phyloP scores from a whole-genome alignment of 371 early-diverging fungal species.

The Mortierella sp. region DNA sequence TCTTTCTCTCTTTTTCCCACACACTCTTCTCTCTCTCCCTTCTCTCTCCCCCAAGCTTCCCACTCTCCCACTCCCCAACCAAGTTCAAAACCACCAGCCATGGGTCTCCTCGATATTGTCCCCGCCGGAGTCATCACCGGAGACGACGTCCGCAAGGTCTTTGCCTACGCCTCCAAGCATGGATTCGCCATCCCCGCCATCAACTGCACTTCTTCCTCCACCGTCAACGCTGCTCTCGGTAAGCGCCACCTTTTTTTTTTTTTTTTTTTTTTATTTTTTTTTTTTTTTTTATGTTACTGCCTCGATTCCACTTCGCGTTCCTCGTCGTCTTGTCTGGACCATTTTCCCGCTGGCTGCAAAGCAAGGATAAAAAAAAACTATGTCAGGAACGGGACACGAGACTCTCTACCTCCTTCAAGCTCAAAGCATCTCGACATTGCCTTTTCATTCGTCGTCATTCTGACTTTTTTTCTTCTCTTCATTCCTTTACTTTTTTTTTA shows the following conservation, averaged over 20 bases:
- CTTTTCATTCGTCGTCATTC: too few species aligned
- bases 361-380: not conserved
- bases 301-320: too few species aligned
- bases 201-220: conserved; percentile 93
- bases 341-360: too few species aligned
- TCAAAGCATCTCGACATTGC: not conserved
- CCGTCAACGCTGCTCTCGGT: conserved; percentile 85
- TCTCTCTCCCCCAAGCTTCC: too few species aligned
- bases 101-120: conserved; percentile 85
- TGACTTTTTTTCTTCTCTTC: too few species aligned
- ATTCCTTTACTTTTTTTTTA: not conserved
- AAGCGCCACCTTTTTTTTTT: conserved; percentile 5
- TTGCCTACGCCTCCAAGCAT: conserved; percentile 83
- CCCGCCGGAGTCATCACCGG: conserved; percentile 93
- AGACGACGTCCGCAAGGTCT: conserved; percentile 86
- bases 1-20: conserved; percentile 24
- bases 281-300: too few species aligned
- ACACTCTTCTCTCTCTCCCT: conserved; percentile 5
- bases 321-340: too few species aligned
- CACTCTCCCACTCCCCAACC: not conserved
- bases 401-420: not conserved
- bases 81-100: conserved; percentile 55
- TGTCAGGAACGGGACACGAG: not conserved
- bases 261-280: too few species aligned
- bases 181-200: conserved; percentile 93